Conservation (phyloP, 75 land plant genomes). For the Picea sitchensis region DNA sequence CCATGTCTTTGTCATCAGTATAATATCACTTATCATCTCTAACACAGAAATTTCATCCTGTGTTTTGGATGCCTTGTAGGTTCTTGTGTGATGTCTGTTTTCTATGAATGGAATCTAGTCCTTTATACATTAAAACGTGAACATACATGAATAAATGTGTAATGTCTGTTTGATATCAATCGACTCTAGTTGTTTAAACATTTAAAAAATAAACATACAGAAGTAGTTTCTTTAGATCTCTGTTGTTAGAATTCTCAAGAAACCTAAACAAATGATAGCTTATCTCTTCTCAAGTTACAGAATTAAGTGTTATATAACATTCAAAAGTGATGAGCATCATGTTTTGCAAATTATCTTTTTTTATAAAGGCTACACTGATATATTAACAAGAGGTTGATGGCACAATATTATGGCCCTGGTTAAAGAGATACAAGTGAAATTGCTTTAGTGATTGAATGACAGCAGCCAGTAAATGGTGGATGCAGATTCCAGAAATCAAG, state of each 20-base stretch:
- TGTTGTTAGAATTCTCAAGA: background rate
- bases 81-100: background rate
- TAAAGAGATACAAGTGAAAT: constrained; percentile 5
- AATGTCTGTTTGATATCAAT: background rate
- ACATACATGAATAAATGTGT: background rate
- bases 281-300: background rate
- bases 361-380: background rate
- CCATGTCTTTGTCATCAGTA: background rate
- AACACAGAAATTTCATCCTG: background rate
- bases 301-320: background rate
- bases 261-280: background rate
- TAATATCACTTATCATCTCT: background rate
- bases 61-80: background rate
- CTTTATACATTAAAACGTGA: background rate
- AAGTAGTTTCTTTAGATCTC: background rate
- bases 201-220: background rate
- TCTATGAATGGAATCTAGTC: background rate
- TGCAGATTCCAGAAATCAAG: constrained; percentile 84
- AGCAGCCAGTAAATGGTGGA: background rate
- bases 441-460: background rate
- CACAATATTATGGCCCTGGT: background rate
- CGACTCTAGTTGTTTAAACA: background rate
- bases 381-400: background rate
- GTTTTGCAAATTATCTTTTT: background rate
- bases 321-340: background rate